Base-by-base conservation (phyloP, 2,329 filamentous ascomycete species). In the Fusarium siculi region DNA sequence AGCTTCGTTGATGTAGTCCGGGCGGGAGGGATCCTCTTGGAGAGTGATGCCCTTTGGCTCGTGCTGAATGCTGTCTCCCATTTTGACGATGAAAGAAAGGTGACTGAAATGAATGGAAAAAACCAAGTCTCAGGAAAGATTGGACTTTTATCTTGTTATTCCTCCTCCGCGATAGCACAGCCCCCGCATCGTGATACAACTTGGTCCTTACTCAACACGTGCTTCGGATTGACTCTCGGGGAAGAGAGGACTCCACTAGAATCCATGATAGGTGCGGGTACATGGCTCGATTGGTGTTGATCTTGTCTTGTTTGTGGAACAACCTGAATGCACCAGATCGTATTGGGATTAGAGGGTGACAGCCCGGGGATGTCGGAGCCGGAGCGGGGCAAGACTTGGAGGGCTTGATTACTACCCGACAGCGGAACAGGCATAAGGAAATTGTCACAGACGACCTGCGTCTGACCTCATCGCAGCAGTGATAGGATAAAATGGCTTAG, bases 1-100 rank as follows among this genome's bases (percentile, higher is more conserved):
- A 25, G 84, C 80, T 72, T 87, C 83, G 74, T 88, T 87, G 70
- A 78, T 80, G 58, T 86, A 89, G 74, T 89, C 87, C 42, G 85
- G 82, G 50, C 76, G 81, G 56, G 78, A 77, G 36, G 76, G 66
- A 54, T 82, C 75, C 67, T 84, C 79, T 53, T 83, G 81, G 19
- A 73, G 78, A 53, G 79, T 30, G 28, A 84, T 79, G 36, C 79
- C 79, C 73, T 60, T 68, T 19, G 63, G 58, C 46, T 68, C 58
- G n/a, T 66, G 36, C 43, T 47, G 44, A 23, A 68, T 50, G 36
- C 40, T 63, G 25, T 74, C 70, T 52, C 71, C 70, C 77, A 78
- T 77, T 8, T 68, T 73, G 37, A 52, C 57, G 39, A 28, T 39
- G 32, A 53, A 52, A 46, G 19, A 39, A 37, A 32, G 19, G 14